Conservation (phyloP, 768 basidiomycete species). For the Lentinula raphanica region DNA sequence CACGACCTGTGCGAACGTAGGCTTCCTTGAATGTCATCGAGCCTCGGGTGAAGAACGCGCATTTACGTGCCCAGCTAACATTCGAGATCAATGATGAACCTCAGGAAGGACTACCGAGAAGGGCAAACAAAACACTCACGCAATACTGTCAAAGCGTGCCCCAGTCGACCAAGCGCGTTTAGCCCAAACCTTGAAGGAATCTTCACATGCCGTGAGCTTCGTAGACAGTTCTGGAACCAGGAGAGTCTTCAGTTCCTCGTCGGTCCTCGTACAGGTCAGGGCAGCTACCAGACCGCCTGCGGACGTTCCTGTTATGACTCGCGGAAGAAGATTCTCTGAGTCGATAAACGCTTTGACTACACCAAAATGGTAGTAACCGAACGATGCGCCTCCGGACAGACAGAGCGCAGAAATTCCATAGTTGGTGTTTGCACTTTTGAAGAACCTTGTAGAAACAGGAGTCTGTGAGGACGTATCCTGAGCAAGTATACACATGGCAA, state of each 20-base stretch:
- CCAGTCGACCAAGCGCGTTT: conserved; percentile 77
- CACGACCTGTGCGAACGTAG: conserved; percentile 86
- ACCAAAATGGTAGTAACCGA: conserved; percentile 92
- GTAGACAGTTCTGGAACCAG: conserved; percentile 82
- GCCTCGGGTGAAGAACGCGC: conserved; percentile 86
- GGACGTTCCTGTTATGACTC: conserved; percentile 92
- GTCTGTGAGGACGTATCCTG: neutral
- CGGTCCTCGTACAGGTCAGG: conserved; percentile 80
- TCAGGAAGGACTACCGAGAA: no score
- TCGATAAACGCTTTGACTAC: conserved; percentile 92
- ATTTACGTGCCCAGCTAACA: conserved; percentile 40
- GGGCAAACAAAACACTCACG: conserved; percentile 22
- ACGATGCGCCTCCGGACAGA: conserved; percentile 92
- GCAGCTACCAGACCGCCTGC: conserved; percentile 82
- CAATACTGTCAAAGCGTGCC: conserved; percentile 87
- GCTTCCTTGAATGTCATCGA: conserved; percentile 96
- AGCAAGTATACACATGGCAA: no score
- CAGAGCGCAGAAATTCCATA: conserved; percentile 88
- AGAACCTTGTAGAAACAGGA: conserved; percentile 47
- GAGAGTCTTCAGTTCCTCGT: conserved; percentile 75
- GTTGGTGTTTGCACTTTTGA: conserved; percentile 84
- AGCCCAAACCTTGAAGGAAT: conserved; percentile 41
- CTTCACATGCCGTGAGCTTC: conserved; percentile 78
- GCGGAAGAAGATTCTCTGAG: conserved; percentile 67
- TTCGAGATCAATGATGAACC: no score